Percentiles rank a stretch among this genome's conserved stretches.
Conservation (phyloP, 75 land plant genomes). For the Ceratopteris richardii region DNA sequence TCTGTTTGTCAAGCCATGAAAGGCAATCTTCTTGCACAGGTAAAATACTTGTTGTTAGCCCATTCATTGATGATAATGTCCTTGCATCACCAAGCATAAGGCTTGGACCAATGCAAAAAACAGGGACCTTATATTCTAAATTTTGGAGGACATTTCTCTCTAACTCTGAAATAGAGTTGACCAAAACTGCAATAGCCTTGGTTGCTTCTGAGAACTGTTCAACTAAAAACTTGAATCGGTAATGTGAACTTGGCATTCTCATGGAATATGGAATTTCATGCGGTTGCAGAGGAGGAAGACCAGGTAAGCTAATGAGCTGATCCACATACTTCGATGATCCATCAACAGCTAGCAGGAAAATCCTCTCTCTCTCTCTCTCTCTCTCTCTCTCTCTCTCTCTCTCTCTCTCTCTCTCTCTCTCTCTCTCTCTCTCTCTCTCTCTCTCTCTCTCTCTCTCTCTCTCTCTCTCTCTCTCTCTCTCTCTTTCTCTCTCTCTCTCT, state of each 20-base stretch:
- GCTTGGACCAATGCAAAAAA: neutral
- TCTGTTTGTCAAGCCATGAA: slow-evolving; percentile 23
- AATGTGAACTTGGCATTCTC: neutral
- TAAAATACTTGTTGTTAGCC: slow-evolving; percentile 15
- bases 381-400: too few species aligned
- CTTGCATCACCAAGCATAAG: neutral
- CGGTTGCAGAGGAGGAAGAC: neutral
- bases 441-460: too few species aligned
- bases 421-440: too few species aligned
- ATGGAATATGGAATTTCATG: neutral
- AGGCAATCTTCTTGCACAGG: slow-evolving; percentile 26
- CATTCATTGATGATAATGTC: neutral
- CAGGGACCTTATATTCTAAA: neutral
- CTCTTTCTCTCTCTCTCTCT: too few species aligned
- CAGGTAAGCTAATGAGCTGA: neutral
- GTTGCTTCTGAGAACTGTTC: neutral
- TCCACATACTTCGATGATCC: neutral
- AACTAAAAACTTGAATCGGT: neutral
- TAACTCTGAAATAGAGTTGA: neutral
- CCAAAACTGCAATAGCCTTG: neutral
- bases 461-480: too few species aligned
- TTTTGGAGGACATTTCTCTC: neutral
- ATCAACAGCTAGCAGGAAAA: neutral
- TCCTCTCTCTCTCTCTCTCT: too few species aligned
- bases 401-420: too few species aligned